Percentiles rank a stretch among this genome's conserved stretches.
Evolutionary conservation across 1,284 basidiomycete species (phyloP).

Genomic region (Inonotus hispidus): DNA sequence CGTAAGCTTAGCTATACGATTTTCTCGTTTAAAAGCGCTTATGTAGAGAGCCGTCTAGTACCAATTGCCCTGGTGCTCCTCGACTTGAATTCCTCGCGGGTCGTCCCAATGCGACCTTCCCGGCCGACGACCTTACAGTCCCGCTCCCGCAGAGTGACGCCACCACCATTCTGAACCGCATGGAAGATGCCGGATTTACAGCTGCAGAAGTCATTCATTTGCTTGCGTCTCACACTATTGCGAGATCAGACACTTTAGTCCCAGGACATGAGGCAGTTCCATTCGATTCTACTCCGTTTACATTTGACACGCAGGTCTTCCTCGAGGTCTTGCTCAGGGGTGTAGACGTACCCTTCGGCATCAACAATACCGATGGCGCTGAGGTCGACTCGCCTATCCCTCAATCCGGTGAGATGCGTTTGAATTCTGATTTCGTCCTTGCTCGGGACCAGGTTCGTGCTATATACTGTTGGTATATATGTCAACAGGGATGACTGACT

Average conservation of each 20-base stretch:
- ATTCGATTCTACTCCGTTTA: slow-evolving; percentile 24
- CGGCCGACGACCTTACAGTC: slow-evolving; percentile 25
- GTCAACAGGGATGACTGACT: neutral
- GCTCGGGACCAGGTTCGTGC: slow-evolving; percentile 10
- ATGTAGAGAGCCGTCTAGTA: neutral
- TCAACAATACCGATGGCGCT: slow-evolving; percentile 8
- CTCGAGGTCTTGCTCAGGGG: slow-evolving; percentile 22
- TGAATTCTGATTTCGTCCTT: slow-evolving; percentile 19
- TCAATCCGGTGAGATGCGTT: slow-evolving; percentile 15
- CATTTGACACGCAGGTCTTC: slow-evolving; percentile 22
- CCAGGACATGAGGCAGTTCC: slow-evolving; percentile 15
- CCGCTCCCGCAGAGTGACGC: slow-evolving; percentile 27
- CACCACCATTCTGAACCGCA: slow-evolving; percentile 26
- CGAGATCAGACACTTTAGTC: slow-evolving; percentile 21
- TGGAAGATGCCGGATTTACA: slow-evolving; percentile 25
- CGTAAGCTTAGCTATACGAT: neutral
- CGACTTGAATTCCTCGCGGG: slow-evolving; percentile 25
- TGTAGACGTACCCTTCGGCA: slow-evolving; percentile 13
- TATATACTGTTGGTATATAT: neutral
- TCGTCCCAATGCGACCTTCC: slow-evolving; percentile 22
- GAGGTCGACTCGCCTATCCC: slow-evolving; percentile 14
- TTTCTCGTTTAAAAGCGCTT: neutral
- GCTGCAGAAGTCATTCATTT: slow-evolving; percentile 30
- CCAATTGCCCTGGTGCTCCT: slow-evolving; percentile 30
- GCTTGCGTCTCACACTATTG: slow-evolving; percentile 20